These are phyloP conservation scores for Neospermospora avenae DNA, from an alignment of 2,329 filamentous ascomycete species.

Conservation along the genomic window DNA sequence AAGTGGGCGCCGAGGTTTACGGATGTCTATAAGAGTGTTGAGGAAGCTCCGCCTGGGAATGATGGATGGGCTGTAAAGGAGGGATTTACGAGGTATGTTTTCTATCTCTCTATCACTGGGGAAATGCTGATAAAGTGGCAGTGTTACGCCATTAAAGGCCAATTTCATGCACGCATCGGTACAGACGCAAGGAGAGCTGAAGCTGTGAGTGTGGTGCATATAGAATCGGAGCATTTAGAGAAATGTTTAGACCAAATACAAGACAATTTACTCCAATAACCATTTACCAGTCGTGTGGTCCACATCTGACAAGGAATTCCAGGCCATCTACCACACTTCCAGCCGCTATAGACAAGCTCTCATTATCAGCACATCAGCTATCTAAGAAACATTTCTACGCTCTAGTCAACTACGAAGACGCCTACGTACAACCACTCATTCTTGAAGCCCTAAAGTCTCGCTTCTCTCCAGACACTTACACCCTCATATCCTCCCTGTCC, in stretches of 20 bases:
- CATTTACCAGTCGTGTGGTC: not conserved
- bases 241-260: constrained; percentile 34
- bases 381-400: constrained; percentile 54
- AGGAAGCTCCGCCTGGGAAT: constrained; percentile 72
- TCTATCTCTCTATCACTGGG: not conserved
- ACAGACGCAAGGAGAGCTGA: constrained; percentile 67
- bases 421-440: constrained; percentile 86
- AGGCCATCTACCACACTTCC: constrained; percentile 19
- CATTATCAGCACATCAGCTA: constrained; percentile 15
- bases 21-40: constrained; percentile 86
- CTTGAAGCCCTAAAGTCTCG: constrained; percentile 64
- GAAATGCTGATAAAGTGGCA: constrained; percentile 38
- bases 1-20: constrained; percentile 88
- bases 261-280: constrained; percentile 2
- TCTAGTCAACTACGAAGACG: constrained; percentile 78
- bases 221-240: constrained; percentile 33
- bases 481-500: constrained; percentile 51
- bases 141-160: constrained; percentile 84
- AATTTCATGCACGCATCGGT: constrained; percentile 81
- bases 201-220: constrained; percentile 67
- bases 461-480: constrained; percentile 53
- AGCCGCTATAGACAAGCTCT: constrained; percentile 14
- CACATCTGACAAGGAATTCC: constrained; percentile 26
- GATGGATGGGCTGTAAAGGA: constrained; percentile 93
- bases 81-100: constrained; percentile 73